These are phyloP conservation scores for Beauveria sp. DNA, from an alignment of 2,329 filamentous ascomycete species.

Conservation along the genomic window DNA sequence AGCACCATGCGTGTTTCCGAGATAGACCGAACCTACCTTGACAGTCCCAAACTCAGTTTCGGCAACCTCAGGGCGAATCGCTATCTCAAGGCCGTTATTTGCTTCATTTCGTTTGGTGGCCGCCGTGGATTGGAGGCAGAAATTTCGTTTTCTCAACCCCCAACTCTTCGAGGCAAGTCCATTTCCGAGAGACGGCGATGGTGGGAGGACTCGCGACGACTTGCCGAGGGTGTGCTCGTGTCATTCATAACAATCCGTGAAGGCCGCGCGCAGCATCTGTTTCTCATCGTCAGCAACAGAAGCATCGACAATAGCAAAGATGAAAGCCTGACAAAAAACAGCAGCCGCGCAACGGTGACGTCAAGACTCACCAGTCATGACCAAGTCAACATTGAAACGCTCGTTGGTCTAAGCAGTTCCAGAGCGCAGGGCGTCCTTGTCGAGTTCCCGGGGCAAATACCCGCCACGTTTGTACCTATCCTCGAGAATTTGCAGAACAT, in stretches of 20 bases:
- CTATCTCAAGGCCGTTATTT: not conserved
- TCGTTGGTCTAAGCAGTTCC: not conserved
- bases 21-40: not conserved
- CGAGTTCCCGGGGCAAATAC: conserved; percentile 5
- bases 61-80: conserved; percentile 1
- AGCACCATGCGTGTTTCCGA: not conserved
- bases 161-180: not conserved
- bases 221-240: conserved; percentile 4
- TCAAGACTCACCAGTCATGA: not conserved
- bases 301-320: not conserved
- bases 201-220: conserved; percentile 4
- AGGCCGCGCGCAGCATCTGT: not conserved
- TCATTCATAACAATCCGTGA: not conserved
- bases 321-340: not conserved
- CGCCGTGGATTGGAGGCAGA: not conserved
- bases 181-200: not conserved
- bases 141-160: not conserved
- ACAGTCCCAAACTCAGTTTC: not conserved
- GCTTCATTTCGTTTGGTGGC: not conserved
- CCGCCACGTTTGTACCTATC: conserved; percentile 1
- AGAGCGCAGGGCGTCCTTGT: not conserved
- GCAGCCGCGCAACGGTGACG: not conserved
- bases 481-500: conserved; percentile 4
- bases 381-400: not conserved
- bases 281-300: not conserved